phyloP scores from a whole-genome alignment of 768 basidiomycete species.

The Tremella yokohamensis region DNA sequence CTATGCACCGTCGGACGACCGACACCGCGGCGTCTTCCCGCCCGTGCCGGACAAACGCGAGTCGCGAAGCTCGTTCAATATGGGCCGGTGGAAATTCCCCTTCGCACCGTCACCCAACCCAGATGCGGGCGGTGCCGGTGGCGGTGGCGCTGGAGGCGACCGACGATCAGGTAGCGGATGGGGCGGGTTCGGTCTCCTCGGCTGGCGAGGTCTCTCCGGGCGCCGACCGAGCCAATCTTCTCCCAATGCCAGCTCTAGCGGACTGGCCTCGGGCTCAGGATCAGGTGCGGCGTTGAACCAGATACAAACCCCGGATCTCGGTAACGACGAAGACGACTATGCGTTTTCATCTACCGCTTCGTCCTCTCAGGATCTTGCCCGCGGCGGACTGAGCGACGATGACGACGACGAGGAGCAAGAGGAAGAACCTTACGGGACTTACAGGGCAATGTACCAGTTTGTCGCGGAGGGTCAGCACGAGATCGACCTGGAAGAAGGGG shows the following conservation, averaged over 20 bases:
- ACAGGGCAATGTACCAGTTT: constrained; percentile 38
- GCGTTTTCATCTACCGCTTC: not conserved
- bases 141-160: not conserved
- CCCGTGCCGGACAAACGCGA: constrained; percentile 3
- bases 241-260: constrained; percentile 7
- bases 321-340: constrained; percentile 20
- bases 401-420: constrained; percentile 8
- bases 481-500: constrained; percentile 36
- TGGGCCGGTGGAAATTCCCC: not conserved
- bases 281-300: constrained; percentile 16
- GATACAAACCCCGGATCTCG: not conserved
- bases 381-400: not conserved
- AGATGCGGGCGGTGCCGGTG: not conserved
- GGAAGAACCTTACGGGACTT: constrained; percentile 30
- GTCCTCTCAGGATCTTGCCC: not conserved
- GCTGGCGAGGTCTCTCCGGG: too few relatives aligned
- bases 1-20: constrained; percentile 25
- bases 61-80: not conserved
- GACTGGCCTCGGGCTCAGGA: constrained; percentile 6
- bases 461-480: constrained; percentile 37
- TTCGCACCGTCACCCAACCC: not conserved
- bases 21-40: constrained; percentile 23
- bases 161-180: constrained; percentile 13
- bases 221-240: constrained; percentile 2
- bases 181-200: constrained; percentile 29